Evolutionary conservation across 495 filamentous ascomycete genomes (phyloP).

Genomic region (Hypoxylon rickii): DNA sequence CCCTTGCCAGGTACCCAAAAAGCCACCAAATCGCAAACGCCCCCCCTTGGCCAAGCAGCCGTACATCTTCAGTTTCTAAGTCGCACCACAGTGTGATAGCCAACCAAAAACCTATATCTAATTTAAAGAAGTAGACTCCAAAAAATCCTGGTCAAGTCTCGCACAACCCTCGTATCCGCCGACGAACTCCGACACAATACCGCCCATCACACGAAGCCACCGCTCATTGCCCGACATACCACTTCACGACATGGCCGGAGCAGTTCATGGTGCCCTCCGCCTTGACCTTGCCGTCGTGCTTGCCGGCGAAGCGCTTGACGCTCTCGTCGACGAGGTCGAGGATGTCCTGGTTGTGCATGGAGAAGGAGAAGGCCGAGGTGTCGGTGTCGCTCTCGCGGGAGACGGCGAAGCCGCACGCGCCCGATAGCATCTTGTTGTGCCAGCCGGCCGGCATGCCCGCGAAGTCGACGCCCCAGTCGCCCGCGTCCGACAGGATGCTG

Average conservation of each 20-base stretch:
- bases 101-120: no score
- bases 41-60: slow-evolving; percentile 7
- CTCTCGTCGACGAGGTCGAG: slow-evolving; percentile 22
- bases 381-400: slow-evolving; percentile 16
- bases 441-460: slow-evolving; percentile 14
- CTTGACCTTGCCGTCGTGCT: slow-evolving; percentile 19
- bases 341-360: slow-evolving; percentile 32
- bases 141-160: no score
- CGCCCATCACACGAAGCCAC: no score
- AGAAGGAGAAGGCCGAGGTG: slow-evolving; percentile 6
- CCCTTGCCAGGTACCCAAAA: no score
- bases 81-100: no score
- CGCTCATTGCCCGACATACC: slow-evolving; percentile 20
- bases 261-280: slow-evolving; percentile 35
- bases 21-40: slow-evolving; percentile 1
- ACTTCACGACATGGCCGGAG: slow-evolving; percentile 18
- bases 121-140: no score
- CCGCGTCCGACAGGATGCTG: slow-evolving; percentile 17
- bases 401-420: slow-evolving; percentile 21
- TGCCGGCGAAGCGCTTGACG: slow-evolving; percentile 12
- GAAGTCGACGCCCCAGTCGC: slow-evolving; percentile 35
- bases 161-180: no score
- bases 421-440: slow-evolving; percentile 8
- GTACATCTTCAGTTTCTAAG: background rate
- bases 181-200: no score